These are phyloP conservation scores for Aspergillus ochraceus DNA, from an alignment of 2,329 filamentous ascomycete genomes.

Conservation along the genomic window DNA sequence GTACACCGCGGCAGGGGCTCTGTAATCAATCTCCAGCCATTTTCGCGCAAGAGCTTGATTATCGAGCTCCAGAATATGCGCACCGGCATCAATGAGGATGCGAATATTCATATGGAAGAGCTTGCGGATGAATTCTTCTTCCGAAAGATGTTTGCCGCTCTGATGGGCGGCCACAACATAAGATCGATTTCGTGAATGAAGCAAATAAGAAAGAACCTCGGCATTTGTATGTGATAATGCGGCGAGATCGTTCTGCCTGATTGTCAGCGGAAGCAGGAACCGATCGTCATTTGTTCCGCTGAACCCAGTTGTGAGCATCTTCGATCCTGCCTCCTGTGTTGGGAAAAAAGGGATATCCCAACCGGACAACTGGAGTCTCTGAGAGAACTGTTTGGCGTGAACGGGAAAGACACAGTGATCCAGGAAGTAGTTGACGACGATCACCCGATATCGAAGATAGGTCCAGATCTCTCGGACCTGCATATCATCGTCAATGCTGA, in stretches of 20 bases:
- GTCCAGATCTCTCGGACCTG: conserved; percentile 55
- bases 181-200: conserved; percentile 52
- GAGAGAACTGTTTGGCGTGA: conserved; percentile 64
- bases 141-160: conserved; percentile 43
- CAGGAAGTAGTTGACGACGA: conserved; percentile 60
- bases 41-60: conserved; percentile 51
- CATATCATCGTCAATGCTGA: conserved; percentile 60
- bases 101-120: conserved; percentile 44
- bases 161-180: conserved; percentile 43
- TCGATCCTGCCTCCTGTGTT: conserved; percentile 9
- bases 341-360: conserved; percentile 64
- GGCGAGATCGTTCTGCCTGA: conserved; percentile 61
- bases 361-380: conserved; percentile 64
- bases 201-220: conserved; percentile 60
- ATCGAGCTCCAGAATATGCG: conserved; percentile 62
- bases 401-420: conserved; percentile 65
- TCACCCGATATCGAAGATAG: conserved; percentile 49
- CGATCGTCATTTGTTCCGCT: conserved; percentile 70
- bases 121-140: conserved; percentile 46
- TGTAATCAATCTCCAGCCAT: conserved; percentile 52
- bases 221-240: conserved; percentile 62
- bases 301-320: conserved; percentile 63
- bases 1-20: conserved; percentile 54
- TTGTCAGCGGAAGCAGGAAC: conserved; percentile 59
- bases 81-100: conserved; percentile 65